Conservation (phyloP, 768 basidiomycete genomes). For the Amanita rubescens region DNA sequence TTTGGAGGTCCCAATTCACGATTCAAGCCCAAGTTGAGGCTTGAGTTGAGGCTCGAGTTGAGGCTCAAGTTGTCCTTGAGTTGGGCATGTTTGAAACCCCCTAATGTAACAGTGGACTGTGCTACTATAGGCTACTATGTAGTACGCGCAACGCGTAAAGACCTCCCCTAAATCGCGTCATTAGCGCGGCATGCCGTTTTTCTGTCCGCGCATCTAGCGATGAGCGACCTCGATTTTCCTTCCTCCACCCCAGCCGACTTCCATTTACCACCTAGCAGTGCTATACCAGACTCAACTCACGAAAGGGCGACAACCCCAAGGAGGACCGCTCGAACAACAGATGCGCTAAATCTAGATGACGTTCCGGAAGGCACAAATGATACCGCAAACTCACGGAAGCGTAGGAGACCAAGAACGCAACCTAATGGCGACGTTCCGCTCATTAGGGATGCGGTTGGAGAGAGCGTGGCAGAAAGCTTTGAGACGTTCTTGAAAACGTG, state of each 20-base stretch:
- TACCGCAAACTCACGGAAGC: constrained; percentile 25
- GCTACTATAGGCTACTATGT: background rate
- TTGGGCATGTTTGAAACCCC: no score
- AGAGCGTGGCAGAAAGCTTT: constrained; percentile 90
- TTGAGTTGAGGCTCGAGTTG: no score
- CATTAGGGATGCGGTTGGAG: constrained; percentile 91
- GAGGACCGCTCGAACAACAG: constrained; percentile 33
- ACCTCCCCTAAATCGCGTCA: constrained; percentile 1
- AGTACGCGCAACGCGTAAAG: background rate
- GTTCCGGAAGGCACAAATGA: constrained; percentile 44
- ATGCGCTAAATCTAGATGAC: constrained; percentile 48
- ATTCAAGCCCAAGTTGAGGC: no score
- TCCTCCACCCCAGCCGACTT: constrained; percentile 4
- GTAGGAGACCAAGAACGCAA: constrained; percentile 43
- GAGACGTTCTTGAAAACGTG: constrained; percentile 89
- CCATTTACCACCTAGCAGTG: constrained; percentile 4
- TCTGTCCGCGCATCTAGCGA: background rate
- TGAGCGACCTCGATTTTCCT: constrained; percentile 7
- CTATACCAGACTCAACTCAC: constrained; percentile 5
- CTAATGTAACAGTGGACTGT: no score
- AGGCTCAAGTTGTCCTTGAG: no score
- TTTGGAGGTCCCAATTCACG: no score
- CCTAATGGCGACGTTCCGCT: constrained; percentile 67
- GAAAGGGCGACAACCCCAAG: constrained; percentile 20
- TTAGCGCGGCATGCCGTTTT: background rate